These are phyloP conservation scores for Diaporthe sp. DNA, from an alignment of 2,329 filamentous ascomycete species.

Conservation along the genomic window DNA sequence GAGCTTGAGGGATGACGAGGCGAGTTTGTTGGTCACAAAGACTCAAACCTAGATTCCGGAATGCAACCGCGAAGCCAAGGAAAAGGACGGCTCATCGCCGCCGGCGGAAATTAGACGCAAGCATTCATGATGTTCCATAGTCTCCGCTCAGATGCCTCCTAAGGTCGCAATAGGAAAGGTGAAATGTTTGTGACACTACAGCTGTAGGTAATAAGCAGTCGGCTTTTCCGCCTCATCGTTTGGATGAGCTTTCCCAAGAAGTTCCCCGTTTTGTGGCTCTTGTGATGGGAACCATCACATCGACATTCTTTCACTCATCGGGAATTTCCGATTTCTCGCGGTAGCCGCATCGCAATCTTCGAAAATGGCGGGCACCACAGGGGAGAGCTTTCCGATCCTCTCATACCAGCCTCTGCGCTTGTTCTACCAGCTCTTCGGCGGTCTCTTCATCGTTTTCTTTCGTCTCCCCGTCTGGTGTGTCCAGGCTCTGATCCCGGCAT, in stretches of 20 bases:
- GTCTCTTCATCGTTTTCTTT: neutral
- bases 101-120: neutral
- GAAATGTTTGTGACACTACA: neutral
- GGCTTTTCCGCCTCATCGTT: neutral
- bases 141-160: neutral
- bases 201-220: neutral
- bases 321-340: neutral
- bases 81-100: neutral
- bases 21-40: neutral
- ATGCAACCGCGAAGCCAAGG: neutral
- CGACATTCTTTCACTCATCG: neutral
- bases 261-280: neutral
- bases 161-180: neutral
- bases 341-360: neutral
- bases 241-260: neutral
- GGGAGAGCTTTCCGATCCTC: neutral
- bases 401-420: neutral
- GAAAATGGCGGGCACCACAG: neutral
- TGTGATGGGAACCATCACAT: neutral
- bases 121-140: neutral
- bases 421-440: neutral
- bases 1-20: neutral
- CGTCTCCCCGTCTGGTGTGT: neutral
- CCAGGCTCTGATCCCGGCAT: conserved; percentile 9
- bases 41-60: neutral